Evolutionary conservation across 768 basidiomycete genomes (phyloP).

Genomic region (Myochromella boudieri): DNA sequence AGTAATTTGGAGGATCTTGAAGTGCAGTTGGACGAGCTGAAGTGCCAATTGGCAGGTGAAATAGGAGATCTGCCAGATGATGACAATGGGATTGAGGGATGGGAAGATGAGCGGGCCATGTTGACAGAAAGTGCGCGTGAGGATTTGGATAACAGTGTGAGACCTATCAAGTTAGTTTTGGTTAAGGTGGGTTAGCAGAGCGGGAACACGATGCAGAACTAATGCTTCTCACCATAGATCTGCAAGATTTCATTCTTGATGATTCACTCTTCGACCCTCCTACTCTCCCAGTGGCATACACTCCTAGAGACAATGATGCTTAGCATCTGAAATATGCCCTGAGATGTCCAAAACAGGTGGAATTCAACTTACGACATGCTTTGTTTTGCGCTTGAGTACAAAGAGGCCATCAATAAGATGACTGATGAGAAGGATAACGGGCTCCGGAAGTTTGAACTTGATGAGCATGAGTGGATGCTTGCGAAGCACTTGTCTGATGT

Average conservation of each 20-base stretch:
- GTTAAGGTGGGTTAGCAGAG: slow-evolving; percentile 30
- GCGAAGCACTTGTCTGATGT: slow-evolving; percentile 24
- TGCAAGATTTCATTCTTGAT: slow-evolving; percentile 6
- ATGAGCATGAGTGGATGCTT: slow-evolving; percentile 26
- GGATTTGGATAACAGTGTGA: slow-evolving; percentile 14
- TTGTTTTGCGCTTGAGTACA: slow-evolving; percentile 24
- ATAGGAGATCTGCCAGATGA: slow-evolving; percentile 15
- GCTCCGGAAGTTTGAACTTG: slow-evolving; percentile 18
- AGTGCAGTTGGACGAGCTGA: slow-evolving; percentile 10
- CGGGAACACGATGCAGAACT: neutral
- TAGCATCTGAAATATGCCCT: slow-evolving; percentile 17
- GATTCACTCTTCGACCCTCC: slow-evolving; percentile 9
- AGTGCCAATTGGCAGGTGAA: slow-evolving; percentile 9
- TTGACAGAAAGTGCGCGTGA: slow-evolving; percentile 8
- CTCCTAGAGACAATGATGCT: slow-evolving; percentile 10
- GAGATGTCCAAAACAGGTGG: slow-evolving; percentile 32
- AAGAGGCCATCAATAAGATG: slow-evolving; percentile 21
- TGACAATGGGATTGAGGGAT: slow-evolving; percentile 18
- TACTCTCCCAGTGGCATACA: slow-evolving; percentile 8
- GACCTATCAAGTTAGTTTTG: slow-evolving; percentile 25
- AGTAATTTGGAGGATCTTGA: slow-evolving; percentile 13
- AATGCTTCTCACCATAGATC: neutral
- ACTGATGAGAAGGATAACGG: slow-evolving; percentile 16
- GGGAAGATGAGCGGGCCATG: slow-evolving; percentile 22
- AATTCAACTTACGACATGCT: slow-evolving; percentile 33